Conservation (phyloP, 2,329 filamentous ascomycete species). For the Cadophora sp. region DNA sequence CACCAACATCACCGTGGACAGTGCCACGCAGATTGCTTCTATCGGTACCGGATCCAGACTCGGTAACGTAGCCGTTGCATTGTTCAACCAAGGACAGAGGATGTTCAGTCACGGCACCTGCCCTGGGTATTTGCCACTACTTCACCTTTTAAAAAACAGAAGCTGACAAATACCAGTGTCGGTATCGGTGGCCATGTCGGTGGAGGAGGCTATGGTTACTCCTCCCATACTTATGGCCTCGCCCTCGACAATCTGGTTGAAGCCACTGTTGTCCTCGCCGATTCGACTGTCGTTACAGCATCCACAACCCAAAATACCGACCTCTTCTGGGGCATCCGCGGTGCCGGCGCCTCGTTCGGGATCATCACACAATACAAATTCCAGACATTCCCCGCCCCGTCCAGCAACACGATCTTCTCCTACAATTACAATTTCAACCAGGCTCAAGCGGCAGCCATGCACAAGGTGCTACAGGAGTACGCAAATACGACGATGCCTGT, state of each 20-base stretch:
- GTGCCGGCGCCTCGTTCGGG: slow-evolving; percentile 45
- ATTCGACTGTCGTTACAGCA: slow-evolving; percentile 42
- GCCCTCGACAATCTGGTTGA: slow-evolving; percentile 30
- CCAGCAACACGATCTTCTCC: slow-evolving; percentile 26
- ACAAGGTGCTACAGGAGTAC: slow-evolving; percentile 26
- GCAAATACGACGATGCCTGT: slow-evolving; percentile 29
- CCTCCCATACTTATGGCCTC: slow-evolving; percentile 32
- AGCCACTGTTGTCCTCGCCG: slow-evolving; percentile 29
- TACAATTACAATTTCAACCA: slow-evolving; percentile 20
- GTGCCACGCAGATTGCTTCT: slow-evolving; percentile 29
- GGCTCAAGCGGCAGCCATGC: slow-evolving; percentile 17
- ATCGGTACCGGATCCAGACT: slow-evolving; percentile 52
- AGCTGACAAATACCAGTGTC: slow-evolving; percentile 19
- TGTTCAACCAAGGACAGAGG: slow-evolving; percentile 46
- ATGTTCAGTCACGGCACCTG: slow-evolving; percentile 53
- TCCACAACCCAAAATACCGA: slow-evolving; percentile 51
- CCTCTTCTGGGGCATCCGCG: slow-evolving; percentile 53
- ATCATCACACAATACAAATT: slow-evolving; percentile 42
- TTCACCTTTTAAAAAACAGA: background rate
- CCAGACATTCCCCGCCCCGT: slow-evolving; percentile 60
- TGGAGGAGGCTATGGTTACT: slow-evolving; percentile 32
- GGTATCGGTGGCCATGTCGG: slow-evolving; percentile 31
- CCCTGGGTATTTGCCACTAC: slow-evolving; percentile 40
- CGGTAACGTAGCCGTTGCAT: slow-evolving; percentile 49
- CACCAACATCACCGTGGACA: slow-evolving; percentile 59